Evolutionary conservation across 805 yeast genomes (phyloP).

Genomic region (Pichia sporocuriosa): DNA sequence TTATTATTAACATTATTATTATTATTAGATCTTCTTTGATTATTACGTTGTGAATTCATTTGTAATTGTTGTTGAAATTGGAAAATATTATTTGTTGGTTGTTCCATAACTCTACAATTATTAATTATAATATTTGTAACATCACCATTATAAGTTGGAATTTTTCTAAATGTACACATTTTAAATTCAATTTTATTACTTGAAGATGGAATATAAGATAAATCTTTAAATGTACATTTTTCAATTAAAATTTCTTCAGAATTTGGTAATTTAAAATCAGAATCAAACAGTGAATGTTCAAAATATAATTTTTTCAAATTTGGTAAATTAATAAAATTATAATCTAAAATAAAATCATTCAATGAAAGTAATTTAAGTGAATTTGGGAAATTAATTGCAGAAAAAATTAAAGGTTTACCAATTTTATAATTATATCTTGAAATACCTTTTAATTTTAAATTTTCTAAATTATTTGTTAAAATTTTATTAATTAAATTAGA

Average conservation of each 20-base stretch:
- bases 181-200: conserved; percentile 24
- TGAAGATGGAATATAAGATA: conserved; percentile 18
- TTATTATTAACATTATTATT: conserved; percentile 5
- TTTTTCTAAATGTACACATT: conserved; percentile 27
- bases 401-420: conserved; percentile 26
- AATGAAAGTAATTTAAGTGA: conserved; percentile 23
- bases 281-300: conserved; percentile 28
- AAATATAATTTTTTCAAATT: conserved; percentile 22
- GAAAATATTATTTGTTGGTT: conserved; percentile 21
- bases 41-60: conserved; percentile 7
- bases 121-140: conserved; percentile 23
- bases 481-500: conserved; percentile 23
- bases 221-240: conserved; percentile 28
- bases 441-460: conserved; percentile 26
- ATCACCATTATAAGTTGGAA: conserved; percentile 25
- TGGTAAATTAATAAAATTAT: conserved; percentile 22
- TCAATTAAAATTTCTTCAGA: conserved; percentile 26
- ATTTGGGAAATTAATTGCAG: conserved; percentile 25
- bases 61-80: conserved; percentile 23
- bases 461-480: conserved; percentile 23
- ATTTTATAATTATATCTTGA: conserved; percentile 27
- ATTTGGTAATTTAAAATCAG: conserved; percentile 24
- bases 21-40: neutral
- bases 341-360: conserved; percentile 27
- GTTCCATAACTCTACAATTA: conserved; percentile 28